Evolutionary conservation across 176 grass and related monocot species (phyloP), one percentile per base, ranked within the genome.

Genomic region (Tuctoria greenei): DNA sequence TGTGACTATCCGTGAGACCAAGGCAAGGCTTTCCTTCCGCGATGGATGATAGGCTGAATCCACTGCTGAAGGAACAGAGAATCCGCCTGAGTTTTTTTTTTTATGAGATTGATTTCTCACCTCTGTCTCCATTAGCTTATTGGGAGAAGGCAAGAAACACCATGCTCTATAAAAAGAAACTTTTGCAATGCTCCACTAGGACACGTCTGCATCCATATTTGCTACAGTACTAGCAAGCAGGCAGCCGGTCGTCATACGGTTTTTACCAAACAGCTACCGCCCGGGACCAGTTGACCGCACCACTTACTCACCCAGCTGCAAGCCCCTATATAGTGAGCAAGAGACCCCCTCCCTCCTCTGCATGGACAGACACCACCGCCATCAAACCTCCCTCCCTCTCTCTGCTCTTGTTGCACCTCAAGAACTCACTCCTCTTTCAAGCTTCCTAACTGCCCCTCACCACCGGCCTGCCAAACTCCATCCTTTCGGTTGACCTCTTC

Each of bases 241-340:
- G 83, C 80, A 84, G 76, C 38, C 79, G 46, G 88, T 88, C 87
- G 28, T 85, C 86, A 59, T 72, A 76, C 80, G 78, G 75, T 66
- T 81, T 87, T 87, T 72, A 72, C 77, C 66, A 24, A 47, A 81
- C 85, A 27, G 73, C 40, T 62, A 61, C 52, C 49, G 46, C 41
- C 54, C 61, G 62, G 23, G 20, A 68, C 71, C 67, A 76, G 90
- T 90, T 88, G 93, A 92, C 87, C 88, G 78, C 35, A 25, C 71
- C 87, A 90, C 93, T 75, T 44, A 66, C 36, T 26, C 47, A 35
- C 42, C 38, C 69, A 1, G 3, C 1, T 3, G 31, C 63, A 14
- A 10, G 20, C 21, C 46, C 73, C 79, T 77, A 64, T 77, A 77
- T 77, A 77, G 43, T 38, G 73, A 38, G 41, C 0, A 44, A 51